A percentile compares a stretch with the other conserved stretches of the same genome.
These are phyloP conservation scores for Picea glauca DNA, from an alignment of 75 land plant species.

Conservation along the genomic window DNA sequence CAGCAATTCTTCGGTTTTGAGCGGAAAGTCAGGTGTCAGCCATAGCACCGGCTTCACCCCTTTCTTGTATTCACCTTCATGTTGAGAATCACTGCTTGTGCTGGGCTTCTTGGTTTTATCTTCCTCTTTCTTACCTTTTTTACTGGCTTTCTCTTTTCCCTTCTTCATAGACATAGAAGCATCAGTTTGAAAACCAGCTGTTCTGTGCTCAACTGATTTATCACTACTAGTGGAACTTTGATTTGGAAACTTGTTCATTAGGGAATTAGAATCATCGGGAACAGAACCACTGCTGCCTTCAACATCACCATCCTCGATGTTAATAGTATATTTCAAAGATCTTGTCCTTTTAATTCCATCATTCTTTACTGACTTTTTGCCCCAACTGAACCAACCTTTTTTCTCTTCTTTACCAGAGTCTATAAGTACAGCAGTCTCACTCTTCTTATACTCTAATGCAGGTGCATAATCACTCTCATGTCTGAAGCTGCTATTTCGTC, in stretches of 20 bases:
- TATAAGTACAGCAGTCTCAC: background rate
- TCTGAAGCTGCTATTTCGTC: background rate
- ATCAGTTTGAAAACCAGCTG: constrained; percentile 8
- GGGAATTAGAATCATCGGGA: constrained; percentile 37
- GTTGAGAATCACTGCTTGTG: constrained; percentile 27
- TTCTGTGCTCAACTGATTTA: constrained; percentile 3
- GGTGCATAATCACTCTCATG: constrained; percentile 4
- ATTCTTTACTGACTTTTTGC: constrained; percentile 51
- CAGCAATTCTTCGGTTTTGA: constrained; percentile 70
- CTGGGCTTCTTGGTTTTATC: constrained; percentile 57
- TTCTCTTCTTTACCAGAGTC: constrained; percentile 31
- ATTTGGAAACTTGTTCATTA: constrained; percentile 39
- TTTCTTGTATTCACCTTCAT: constrained; percentile 66
- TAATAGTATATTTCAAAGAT: constrained; percentile 52
- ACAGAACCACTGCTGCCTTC: constrained; percentile 23
- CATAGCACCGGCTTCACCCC: constrained; percentile 63
- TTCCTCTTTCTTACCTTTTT: constrained; percentile 16
- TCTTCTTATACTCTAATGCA: background rate
- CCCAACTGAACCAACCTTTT: constrained; percentile 29
- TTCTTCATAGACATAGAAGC: constrained; percentile 35
- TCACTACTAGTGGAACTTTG: constrained; percentile 29
- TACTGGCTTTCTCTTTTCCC: constrained; percentile 51
- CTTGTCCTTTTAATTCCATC: constrained; percentile 48
- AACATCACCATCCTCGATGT: constrained; percentile 28
- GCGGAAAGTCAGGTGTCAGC: constrained; percentile 76